Evolutionary conservation across 768 basidiomycete species (phyloP), one percentile per base, ranked within the genome.

Genomic region (Collybia sordida): DNA sequence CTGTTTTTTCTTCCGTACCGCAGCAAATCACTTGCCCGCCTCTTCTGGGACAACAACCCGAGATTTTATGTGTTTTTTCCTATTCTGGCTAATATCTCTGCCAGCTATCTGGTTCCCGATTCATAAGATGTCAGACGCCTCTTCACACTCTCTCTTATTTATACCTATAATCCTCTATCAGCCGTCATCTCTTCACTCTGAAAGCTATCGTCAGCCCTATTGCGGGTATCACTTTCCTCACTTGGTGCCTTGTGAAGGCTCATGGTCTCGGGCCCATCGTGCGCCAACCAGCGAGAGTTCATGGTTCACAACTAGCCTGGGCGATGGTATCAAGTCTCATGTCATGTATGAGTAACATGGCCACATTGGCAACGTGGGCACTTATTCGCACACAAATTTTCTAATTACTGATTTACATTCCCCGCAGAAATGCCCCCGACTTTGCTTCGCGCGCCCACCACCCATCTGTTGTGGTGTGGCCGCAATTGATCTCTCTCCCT

Each of bases 61-160:
- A 46, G 82, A 88, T 68, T 88, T 86, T 57, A 70, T 90, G 71
- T 82, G 82, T 56, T 93, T 93, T 80, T 86, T 93, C 75, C 73
- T 93, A 50, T 94, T 92, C 74, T 93, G 88, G 85, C 69, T 91
- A 22, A 75, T 90, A 34, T 87, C 83, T 25, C 77, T 92, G 24
- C 88, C 88, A 7, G 83, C 85, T 15, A 85, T 91, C 57, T 90
- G 86, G 86, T 85, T 90, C 56, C 89, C 88, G 9, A 82, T 91
- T 42, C 88, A 93, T 71, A 78, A 86, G 60, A 86, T 90, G 85
- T 86, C 64, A 50, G 81, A 68, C 47, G 40, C 47, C 49, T 36
- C 24, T 50, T 42, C 50, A 51, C 52, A 54, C 46, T 27, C 47
- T 40, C 50, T 34, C 11, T 7, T 18, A 3, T 52, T 8, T 37